Evolutionary conservation across 768 basidiomycete genomes (phyloP).

Genomic region (Cystofilobasidium ferigula): DNA sequence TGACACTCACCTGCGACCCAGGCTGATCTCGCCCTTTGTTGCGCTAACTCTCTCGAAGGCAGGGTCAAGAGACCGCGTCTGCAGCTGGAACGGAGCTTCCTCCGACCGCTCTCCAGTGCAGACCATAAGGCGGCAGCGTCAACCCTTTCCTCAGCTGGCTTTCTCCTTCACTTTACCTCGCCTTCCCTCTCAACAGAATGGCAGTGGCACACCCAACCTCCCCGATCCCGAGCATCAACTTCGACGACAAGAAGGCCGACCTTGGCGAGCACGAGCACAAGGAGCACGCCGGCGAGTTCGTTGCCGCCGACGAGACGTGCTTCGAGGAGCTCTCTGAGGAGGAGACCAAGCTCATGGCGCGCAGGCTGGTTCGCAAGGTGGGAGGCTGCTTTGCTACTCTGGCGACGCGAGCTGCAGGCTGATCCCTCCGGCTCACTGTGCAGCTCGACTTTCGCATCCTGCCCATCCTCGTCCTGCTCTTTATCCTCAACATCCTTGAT

Average conservation of each 20-base stretch:
- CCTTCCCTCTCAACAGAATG: not conserved
- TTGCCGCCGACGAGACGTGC: not conserved
- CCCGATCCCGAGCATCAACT: not conserved
- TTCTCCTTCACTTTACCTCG: not conserved
- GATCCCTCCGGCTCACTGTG: not conserved
- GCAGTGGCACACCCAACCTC: not conserved
- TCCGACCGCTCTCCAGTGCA: too few species aligned
- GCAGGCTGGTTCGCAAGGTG: not conserved
- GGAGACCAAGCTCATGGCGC: not conserved
- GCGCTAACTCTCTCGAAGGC: too few species aligned
- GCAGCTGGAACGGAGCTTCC: too few species aligned
- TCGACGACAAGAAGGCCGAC: not conserved
- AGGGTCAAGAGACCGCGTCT: too few species aligned
- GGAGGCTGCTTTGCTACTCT: not conserved
- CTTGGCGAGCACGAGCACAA: not conserved
- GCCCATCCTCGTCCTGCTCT: not conserved
- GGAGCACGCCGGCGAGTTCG: not conserved
- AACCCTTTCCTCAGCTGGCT: too few species aligned
- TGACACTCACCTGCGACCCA: too few species aligned
- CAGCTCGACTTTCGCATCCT: not conserved
- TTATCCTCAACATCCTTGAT: constrained; percentile 5
- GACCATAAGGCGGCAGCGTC: too few species aligned
- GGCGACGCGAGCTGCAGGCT: not conserved
- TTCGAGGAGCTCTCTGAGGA: not conserved
- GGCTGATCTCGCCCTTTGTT: too few species aligned